Evolutionary conservation across 208 protist genomes (phyloP).

Genomic region (Acanthamoeba healyi): DNA sequence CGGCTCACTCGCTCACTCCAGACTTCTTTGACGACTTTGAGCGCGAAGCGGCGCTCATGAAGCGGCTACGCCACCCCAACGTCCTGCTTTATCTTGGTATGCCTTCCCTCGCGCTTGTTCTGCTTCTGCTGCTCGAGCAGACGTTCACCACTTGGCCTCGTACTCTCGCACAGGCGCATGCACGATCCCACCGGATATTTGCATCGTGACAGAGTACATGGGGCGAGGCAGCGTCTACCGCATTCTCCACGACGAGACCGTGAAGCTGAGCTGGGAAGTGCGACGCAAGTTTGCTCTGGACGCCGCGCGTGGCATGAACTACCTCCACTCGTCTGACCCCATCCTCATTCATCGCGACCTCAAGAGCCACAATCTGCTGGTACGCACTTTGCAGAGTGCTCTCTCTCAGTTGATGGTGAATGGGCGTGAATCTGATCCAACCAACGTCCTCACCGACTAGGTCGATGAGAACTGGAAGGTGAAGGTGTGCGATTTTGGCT

Average conservation of each 20-base stretch:
- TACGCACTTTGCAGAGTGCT: background rate
- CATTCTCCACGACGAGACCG: conserved; percentile 25
- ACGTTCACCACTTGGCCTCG: background rate
- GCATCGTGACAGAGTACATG: conserved; percentile 56
- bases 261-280: conserved; percentile 19
- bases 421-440: background rate
- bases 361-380: conserved; percentile 55
- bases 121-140: background rate
- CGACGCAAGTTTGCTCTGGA: conserved; percentile 8
- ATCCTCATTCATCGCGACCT: conserved; percentile 63
- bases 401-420: background rate
- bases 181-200: conserved; percentile 13
- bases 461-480: conserved; percentile 71
- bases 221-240: conserved; percentile 35
- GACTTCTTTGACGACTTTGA: conserved; percentile 69
- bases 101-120: no score
- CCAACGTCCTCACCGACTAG: background rate
- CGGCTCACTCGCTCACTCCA: conserved; percentile 30
- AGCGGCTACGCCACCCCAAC: conserved; percentile 53
- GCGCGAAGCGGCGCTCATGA: conserved; percentile 56
- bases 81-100: conserved; percentile 33
- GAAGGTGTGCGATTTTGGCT: conserved; percentile 66
- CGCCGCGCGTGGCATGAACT: conserved; percentile 61
- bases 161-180: conserved; percentile 2
- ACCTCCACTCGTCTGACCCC: conserved; percentile 51